Evolutionary conservation across 192 early-diverging fungal species (phyloP).

Genomic region (Jimgerdemannia lactiflua): DNA sequence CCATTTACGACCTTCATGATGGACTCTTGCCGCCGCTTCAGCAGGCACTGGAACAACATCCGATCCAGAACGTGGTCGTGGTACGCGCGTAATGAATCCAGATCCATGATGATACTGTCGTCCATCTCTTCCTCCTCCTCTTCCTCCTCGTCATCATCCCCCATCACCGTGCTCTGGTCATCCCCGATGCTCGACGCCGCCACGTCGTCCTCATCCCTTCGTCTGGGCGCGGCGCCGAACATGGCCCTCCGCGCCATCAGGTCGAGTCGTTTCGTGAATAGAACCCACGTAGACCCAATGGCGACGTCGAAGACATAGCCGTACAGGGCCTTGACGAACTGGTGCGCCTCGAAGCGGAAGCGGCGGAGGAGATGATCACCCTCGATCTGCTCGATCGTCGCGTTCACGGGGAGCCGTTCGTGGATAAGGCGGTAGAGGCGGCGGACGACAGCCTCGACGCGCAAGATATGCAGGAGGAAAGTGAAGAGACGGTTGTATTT

Average conservation of each 20-base stretch:
- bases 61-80: constrained; percentile 46
- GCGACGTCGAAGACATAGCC: constrained; percentile 40
- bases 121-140: constrained; percentile 1
- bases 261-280: constrained; percentile 38
- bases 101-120: constrained; percentile 21
- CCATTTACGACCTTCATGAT: constrained; percentile 35
- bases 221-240: background rate
- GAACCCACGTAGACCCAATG: constrained; percentile 37
- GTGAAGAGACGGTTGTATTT: constrained; percentile 50
- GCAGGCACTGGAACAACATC: constrained; percentile 40
- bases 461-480: constrained; percentile 39
- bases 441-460: constrained; percentile 31
- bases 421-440: constrained; percentile 29
- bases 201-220: background rate
- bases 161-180: constrained; percentile 4
- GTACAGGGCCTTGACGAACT: constrained; percentile 44
- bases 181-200: constrained; percentile 4
- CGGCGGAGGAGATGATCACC: constrained; percentile 21
- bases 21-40: constrained; percentile 40
- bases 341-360: constrained; percentile 44
- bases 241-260: constrained; percentile 13
- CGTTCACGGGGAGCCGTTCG: constrained; percentile 15
- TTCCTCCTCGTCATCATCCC: constrained; percentile 1
- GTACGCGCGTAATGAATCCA: constrained; percentile 34
- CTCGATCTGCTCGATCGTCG: background rate